Evolutionary conservation across 257 asterid species (phyloP), one percentile per base, ranked within the genome.

Genomic region (Agastache rugosa): DNA sequence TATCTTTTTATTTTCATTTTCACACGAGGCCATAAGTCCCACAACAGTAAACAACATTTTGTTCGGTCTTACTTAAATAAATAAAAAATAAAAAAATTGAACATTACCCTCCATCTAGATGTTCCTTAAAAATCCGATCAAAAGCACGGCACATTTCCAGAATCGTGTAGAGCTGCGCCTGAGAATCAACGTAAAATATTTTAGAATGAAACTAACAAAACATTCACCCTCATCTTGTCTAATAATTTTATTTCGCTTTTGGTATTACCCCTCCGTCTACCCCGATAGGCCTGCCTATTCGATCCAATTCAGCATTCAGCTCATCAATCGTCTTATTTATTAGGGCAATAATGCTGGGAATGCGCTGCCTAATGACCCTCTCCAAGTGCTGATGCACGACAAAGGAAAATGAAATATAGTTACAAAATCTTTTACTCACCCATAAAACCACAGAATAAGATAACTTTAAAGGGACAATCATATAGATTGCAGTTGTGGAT

Each of bases 91-190:
- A 72, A 74, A 42, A 44, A 51, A 44, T 44, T 63, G 60, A 75
- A 39, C 77, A 61, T 82, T 91, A 93, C 98, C 98, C 98, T 82
- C 98, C 98, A 78, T 93, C 98, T 48, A 93, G 82, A 77, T 91
- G 98, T 62, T 93, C 97, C 84, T 76, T 91, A 60, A 90, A 93
- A 69, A 91, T 83, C 60, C 94, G 89, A 77, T 93, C 98, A 83
- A 93, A 93, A 54, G 98, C 97, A 60, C 98, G 98, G 25, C 98
- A 93, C 91, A 91, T 91, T 81, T 91, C 92, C 92, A 93, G 84
- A 78, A 93, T 93, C 15, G 91, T 93, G 85, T 90, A 93, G 17
- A 93, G 87, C 76, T 93, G 98, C 20, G 97, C 97, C 98, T 93
- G 91, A 63, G 75, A 66, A 84, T 61, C 69, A 72, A 71, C 23